phyloP scores from a whole-genome alignment of 2,329 filamentous ascomycete genomes.

The Trichoderma guizhouense region DNA sequence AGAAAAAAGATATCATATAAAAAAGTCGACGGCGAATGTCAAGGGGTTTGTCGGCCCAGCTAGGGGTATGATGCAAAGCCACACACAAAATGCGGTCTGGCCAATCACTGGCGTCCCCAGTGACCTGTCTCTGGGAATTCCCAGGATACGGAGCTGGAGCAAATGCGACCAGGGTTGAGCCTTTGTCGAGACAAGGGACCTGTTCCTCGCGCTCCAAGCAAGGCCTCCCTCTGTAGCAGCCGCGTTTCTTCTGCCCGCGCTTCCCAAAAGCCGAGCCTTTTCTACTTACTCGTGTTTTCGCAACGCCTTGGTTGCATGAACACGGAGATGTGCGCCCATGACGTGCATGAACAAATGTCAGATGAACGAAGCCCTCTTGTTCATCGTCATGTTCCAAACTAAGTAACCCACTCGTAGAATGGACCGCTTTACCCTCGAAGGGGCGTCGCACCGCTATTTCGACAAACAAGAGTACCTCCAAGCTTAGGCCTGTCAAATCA shows the following conservation, averaged over 20 bases:
- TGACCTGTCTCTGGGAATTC: constrained; percentile 26
- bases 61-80: constrained; percentile 3
- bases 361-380: neutral
- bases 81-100: neutral
- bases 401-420: neutral
- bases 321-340: constrained; percentile 10
- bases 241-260: neutral
- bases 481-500: neutral
- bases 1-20: neutral
- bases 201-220: neutral
- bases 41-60: constrained; percentile 4
- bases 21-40: neutral
- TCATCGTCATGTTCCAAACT: neutral
- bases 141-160: constrained; percentile 30
- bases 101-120: constrained; percentile 31
- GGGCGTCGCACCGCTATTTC: constrained; percentile 12
- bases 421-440: neutral
- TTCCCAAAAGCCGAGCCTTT: neutral
- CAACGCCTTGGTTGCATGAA: constrained; percentile 5
- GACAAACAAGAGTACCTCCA: neutral
- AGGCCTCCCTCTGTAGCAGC: neutral
- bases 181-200: neutral
- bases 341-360: constrained; percentile 10
- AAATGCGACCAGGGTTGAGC: constrained; percentile 6
- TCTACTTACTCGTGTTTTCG: neutral